These are phyloP conservation scores for Cordia subcordata DNA, from an alignment of 257 asterid genomes.

Conservation along the genomic window DNA sequence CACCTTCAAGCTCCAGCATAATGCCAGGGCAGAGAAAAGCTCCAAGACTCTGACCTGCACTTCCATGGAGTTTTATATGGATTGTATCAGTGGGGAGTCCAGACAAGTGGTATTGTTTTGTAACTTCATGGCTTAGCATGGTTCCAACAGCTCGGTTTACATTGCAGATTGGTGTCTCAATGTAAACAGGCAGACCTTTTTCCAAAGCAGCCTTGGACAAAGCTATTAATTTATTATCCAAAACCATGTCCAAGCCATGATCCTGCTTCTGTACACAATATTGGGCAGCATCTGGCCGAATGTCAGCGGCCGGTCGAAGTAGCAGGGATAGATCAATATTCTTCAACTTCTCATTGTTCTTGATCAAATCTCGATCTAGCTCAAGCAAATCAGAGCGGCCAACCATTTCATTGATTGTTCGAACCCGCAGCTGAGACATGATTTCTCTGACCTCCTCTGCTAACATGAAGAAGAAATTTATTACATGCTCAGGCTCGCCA, in stretches of 20 bases:
- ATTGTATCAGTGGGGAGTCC: slow-evolving; percentile 91
- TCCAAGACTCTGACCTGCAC: slow-evolving; percentile 99
- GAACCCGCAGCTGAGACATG: slow-evolving; percentile 87
- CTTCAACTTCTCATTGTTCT: slow-evolving; percentile 78
- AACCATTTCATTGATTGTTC: slow-evolving; percentile 82
- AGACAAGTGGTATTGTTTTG: slow-evolving; percentile 60
- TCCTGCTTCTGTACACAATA: slow-evolving; percentile 94
- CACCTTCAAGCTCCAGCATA: slow-evolving; percentile 96
- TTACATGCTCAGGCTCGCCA: slow-evolving; percentile 97
- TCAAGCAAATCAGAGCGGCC: slow-evolving; percentile 98
- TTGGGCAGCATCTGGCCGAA: slow-evolving; percentile 97
- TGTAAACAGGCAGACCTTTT: slow-evolving; percentile 71
- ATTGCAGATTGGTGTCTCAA: slow-evolving; percentile 79
- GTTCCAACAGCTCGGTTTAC: slow-evolving; percentile 97
- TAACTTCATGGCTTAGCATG: slow-evolving; percentile 95
- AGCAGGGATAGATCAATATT: slow-evolving; percentile 81
- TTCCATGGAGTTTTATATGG: slow-evolving; percentile 82
- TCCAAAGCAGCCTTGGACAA: slow-evolving; percentile 75
- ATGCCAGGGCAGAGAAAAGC: slow-evolving; percentile 96
- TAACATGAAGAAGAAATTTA: slow-evolving; percentile 95
- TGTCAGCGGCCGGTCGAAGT: slow-evolving; percentile 95
- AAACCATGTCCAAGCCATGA: slow-evolving; percentile 91
- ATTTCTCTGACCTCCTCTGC: slow-evolving; percentile 96
- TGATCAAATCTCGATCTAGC: slow-evolving; percentile 60
- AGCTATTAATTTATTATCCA: slow-evolving; percentile 74